phyloP scores from a whole-genome alignment of 176 grass and related monocot species.

The Calamus simplicifolius region DNA sequence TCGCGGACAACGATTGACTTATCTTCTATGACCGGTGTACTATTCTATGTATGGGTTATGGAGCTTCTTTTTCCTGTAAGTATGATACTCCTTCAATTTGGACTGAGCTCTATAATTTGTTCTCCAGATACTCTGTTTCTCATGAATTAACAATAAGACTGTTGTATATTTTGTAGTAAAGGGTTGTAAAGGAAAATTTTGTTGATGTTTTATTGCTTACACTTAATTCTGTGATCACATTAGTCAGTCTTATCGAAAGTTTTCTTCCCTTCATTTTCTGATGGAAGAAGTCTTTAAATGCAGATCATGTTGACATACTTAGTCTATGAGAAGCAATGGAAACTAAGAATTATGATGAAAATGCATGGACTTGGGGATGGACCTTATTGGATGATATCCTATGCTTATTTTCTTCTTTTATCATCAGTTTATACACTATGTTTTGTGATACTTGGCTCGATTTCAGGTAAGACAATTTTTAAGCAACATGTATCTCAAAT shows the following conservation, averaged over 20 bases:
- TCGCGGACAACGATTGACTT: not conserved
- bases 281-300: not conserved
- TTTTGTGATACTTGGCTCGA: slow-evolving; percentile 6
- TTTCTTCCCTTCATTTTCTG: too few species aligned
- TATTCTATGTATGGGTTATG: slow-evolving; percentile 41
- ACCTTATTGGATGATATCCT: slow-evolving; percentile 26
- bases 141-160: too few species aligned
- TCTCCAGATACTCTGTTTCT: too few species aligned
- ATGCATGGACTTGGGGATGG: slow-evolving; percentile 28
- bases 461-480: slow-evolving; percentile 16
- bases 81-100: too few species aligned
- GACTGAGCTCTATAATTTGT: too few species aligned
- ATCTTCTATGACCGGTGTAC: slow-evolving; percentile 20
- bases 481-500: not conserved
- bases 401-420: slow-evolving; percentile 19
- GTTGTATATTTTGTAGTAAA: too few species aligned
- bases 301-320: slow-evolving; percentile 24
- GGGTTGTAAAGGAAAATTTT: too few species aligned
- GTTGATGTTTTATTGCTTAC: too few species aligned
- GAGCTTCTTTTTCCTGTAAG: slow-evolving; percentile 56
- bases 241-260: too few species aligned
- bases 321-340: slow-evolving; percentile 29
- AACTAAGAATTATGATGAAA: slow-evolving; percentile 30
- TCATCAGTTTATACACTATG: slow-evolving; percentile 14
- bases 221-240: too few species aligned